Percentiles rank a stretch among this genome's conserved stretches.
These are phyloP conservation scores for Erysimum cheiri DNA, from an alignment of 441 rosid species.

Conservation along the genomic window DNA sequence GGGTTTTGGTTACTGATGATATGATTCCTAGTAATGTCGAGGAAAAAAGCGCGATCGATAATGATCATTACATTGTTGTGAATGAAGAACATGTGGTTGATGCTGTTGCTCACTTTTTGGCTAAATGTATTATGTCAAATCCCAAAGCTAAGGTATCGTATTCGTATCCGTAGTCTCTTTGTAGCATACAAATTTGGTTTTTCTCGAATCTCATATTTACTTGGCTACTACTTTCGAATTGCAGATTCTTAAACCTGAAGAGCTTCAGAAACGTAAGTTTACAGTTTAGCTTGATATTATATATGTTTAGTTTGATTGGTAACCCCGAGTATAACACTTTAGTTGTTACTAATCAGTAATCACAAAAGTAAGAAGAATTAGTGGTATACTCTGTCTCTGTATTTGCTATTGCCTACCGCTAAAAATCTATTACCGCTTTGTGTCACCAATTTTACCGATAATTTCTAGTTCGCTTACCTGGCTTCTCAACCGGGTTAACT, in stretches of 20 bases:
- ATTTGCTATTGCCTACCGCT: too few relatives aligned
- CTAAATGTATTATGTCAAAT: slow-evolving; percentile 78
- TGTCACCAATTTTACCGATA: neutral
- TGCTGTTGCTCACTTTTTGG: slow-evolving; percentile 92
- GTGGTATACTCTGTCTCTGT: neutral
- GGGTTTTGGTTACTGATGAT: slow-evolving; percentile 95
- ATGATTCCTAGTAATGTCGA: slow-evolving; percentile 79
- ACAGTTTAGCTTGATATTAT: slow-evolving; percentile 1
- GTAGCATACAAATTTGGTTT: neutral
- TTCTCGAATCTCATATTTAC: neutral
- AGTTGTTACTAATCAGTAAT: neutral
- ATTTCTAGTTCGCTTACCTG: neutral
- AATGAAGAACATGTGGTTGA: slow-evolving; percentile 86
- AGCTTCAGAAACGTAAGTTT: slow-evolving; percentile 79
- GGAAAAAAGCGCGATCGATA: slow-evolving; percentile 81
- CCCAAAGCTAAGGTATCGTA: slow-evolving; percentile 67
- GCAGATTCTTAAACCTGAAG: slow-evolving; percentile 82
- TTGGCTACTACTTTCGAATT: slow-evolving; percentile 39
- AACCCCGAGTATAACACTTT: neutral
- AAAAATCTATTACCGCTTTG: neutral
- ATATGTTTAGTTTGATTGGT: neutral
- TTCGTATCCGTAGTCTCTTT: neutral
- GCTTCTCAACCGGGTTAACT: neutral
- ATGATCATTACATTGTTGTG: slow-evolving; percentile 74
- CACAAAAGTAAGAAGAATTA: neutral